Evolutionary conservation across 768 basidiomycete species (phyloP).

Genomic region (Suillus subluteus): DNA sequence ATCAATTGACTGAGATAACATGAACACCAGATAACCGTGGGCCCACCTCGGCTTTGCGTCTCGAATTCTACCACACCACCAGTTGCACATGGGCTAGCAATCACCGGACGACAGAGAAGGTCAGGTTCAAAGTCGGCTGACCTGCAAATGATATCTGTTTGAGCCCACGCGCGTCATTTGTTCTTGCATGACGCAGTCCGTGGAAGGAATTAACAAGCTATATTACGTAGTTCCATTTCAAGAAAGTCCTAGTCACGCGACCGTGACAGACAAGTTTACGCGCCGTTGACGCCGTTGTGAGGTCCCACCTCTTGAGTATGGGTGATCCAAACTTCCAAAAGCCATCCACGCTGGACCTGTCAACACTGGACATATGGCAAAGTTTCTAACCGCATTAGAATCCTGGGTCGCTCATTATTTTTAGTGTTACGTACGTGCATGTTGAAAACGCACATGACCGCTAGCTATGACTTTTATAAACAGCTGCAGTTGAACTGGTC

Average conservation of each 20-base stretch:
- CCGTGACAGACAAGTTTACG: not conserved
- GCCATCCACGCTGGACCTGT: not conserved
- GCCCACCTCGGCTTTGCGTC: too few species aligned
- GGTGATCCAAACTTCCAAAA: not conserved
- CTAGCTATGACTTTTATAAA: conserved; percentile 1
- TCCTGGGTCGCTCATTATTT: not conserved
- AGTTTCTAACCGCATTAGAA: not conserved
- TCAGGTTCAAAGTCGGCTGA: not conserved
- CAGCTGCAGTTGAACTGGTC: not conserved
- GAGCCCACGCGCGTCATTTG: not conserved
- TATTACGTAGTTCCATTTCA: not conserved
- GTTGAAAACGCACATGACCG: conserved; percentile 1
- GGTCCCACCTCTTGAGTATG: not conserved
- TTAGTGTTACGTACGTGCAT: not conserved
- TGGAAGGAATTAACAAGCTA: too few species aligned
- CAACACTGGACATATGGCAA: not conserved
- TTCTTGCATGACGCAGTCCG: not conserved
- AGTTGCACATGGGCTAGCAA: not conserved
- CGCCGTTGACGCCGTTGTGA: not conserved
- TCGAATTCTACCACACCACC: not conserved
- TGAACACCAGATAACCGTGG: not conserved
- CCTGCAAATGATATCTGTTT: not conserved
- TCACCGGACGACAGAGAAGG: not conserved
- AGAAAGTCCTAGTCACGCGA: not conserved
- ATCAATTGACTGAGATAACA: not conserved